A percentile compares a stretch with the other conserved stretches of the same genome.
These are phyloP conservation scores for Lepidium sativum DNA, from an alignment of 345 rosid genomes.

Conservation along the genomic window DNA sequence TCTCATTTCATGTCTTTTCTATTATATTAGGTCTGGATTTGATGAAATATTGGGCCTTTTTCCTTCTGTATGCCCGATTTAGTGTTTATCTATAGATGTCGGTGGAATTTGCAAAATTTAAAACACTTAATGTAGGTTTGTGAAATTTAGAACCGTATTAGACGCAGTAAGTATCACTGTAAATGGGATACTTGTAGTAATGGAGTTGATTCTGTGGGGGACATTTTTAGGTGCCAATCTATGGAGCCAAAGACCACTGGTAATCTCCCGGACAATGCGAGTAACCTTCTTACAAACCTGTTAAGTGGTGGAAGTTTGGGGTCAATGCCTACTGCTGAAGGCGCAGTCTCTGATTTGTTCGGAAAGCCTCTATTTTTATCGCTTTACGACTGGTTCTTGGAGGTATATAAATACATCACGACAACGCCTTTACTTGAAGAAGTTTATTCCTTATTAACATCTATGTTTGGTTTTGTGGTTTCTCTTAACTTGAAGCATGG, in stretches of 20 bases:
- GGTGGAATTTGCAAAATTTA: not conserved
- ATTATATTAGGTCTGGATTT: not conserved
- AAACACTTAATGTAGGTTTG: not conserved
- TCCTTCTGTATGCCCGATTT: not conserved
- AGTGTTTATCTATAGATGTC: not conserved
- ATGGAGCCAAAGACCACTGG: constrained; percentile 45
- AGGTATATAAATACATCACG: constrained; percentile 35
- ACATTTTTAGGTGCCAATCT: constrained; percentile 57
- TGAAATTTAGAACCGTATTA: not conserved
- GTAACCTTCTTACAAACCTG: constrained; percentile 75
- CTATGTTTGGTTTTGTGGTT: not conserved
- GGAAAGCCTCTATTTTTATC: constrained; percentile 79
- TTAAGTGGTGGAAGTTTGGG: constrained; percentile 74
- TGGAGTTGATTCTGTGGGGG: not conserved
- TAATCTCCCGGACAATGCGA: constrained; percentile 71
- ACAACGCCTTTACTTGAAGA: not conserved
- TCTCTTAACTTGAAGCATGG: constrained; percentile 55
- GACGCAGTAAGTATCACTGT: not conserved
- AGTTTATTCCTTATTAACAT: not conserved
- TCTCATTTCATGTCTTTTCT: not conserved
- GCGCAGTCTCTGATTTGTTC: constrained; percentile 87
- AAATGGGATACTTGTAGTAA: not conserved
- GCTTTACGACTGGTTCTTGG: constrained; percentile 79
- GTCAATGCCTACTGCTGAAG: constrained; percentile 86
- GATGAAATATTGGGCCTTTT: not conserved